Conservation (phyloP, 495 filamentous ascomycete genomes). For the Tuber magnatum region DNA sequence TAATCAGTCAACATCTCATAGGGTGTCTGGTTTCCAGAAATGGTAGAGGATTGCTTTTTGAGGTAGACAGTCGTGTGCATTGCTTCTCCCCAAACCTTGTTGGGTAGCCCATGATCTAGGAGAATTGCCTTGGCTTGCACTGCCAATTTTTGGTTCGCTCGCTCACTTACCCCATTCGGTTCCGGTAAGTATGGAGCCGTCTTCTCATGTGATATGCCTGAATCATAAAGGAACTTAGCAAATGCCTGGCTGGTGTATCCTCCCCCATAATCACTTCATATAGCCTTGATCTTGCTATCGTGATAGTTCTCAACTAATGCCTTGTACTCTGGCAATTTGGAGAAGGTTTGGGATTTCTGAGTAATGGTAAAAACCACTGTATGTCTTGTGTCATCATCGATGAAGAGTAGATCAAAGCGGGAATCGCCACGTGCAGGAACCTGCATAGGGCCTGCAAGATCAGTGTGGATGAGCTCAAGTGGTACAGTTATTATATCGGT, state of each 20-base stretch:
- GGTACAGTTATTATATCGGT: too few species aligned
- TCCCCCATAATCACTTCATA: neutral
- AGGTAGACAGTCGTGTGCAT: neutral
- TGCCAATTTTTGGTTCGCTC: neutral
- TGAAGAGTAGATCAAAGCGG: neutral
- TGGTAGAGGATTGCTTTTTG: neutral
- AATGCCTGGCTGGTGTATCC: neutral
- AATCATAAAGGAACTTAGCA: too few species aligned
- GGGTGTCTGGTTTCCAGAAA: accelerated
- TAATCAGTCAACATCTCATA: neutral
- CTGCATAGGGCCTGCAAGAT: too few species aligned
- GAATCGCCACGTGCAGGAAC: too few species aligned
- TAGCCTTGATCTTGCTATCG: accelerated
- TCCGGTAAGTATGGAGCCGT: too few species aligned
- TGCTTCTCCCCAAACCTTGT: neutral
- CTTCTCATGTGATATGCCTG: neutral
- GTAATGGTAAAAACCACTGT: neutral
- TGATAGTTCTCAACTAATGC: neutral
- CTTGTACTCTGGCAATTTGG: neutral
- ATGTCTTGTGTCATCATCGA: neutral
- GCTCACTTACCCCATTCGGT: neutral
- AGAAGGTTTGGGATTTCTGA: neutral
- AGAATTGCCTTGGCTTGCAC: neutral
- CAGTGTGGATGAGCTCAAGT: too few species aligned
- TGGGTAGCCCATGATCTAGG: neutral